Percentiles rank a stretch among this genome's conserved stretches.
phyloP scores from a whole-genome alignment of 768 basidiomycete species.

The Tricholoma sp. region DNA sequence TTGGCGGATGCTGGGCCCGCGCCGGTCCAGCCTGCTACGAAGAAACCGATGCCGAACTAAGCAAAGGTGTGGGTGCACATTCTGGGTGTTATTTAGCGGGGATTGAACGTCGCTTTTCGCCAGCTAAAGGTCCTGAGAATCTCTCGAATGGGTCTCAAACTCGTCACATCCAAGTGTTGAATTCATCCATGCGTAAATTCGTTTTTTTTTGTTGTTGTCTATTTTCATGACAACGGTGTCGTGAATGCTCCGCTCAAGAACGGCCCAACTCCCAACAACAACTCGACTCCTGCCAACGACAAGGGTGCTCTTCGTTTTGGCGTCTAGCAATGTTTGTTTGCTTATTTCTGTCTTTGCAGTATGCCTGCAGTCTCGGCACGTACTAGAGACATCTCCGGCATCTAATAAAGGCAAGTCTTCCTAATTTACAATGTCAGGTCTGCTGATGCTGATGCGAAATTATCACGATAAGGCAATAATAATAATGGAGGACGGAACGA shows the following conservation, averaged over 20 bases:
- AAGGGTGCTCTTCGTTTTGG: neutral
- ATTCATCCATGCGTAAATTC: too few relatives aligned
- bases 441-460: too few relatives aligned
- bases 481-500: neutral
- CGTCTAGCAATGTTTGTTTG: neutral
- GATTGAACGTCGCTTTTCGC: neutral
- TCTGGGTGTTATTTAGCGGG: neutral
- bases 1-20: too few relatives aligned
- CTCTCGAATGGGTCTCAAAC: neutral
- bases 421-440: neutral
- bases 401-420: neutral
- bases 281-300: neutral
- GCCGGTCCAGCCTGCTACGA: too few relatives aligned
- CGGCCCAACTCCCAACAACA: neutral
- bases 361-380: too few relatives aligned
- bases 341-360: too few relatives aligned
- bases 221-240: neutral
- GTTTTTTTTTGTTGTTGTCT: neutral
- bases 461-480: neutral
- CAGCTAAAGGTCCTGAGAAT: too few relatives aligned
- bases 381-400: too few relatives aligned
- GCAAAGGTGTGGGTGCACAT: neutral
- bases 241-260: neutral
- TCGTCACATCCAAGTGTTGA: neutral
- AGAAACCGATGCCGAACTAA: too few relatives aligned